Evolutionary conservation across 2,329 filamentous ascomycete species (phyloP).

Genomic region (Dendrostoma leiphaemia): DNA sequence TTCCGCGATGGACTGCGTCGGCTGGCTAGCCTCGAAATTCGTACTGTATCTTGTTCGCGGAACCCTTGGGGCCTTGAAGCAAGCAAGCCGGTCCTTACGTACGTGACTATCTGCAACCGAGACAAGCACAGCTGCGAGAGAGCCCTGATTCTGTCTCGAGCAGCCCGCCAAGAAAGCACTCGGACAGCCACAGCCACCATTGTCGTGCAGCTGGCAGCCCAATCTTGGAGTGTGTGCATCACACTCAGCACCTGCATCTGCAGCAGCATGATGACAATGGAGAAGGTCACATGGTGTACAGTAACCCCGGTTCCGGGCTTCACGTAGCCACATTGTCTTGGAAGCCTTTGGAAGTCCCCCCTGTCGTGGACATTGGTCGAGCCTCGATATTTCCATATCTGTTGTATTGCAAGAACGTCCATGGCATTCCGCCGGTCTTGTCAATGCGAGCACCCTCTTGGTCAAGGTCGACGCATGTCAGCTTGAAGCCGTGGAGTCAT

Average conservation of each 20-base stretch:
- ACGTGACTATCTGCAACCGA: no score
- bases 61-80: no score
- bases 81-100: no score
- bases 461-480: not conserved
- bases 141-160: no score
- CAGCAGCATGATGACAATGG: not conserved
- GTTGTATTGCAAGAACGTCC: not conserved
- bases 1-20: not conserved
- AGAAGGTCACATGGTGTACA: not conserved
- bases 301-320: not conserved
- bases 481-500: not conserved
- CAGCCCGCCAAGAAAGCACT: no score
- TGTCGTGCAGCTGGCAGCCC: not conserved
- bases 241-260: not conserved
- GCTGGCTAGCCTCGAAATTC: not conserved
- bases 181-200: slow-evolving; percentile 5
- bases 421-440: not conserved
- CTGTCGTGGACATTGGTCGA: not conserved
- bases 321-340: not conserved
- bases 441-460: not conserved
- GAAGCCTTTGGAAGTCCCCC: no score
- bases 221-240: not conserved
- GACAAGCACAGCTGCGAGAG: not conserved
- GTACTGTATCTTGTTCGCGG: not conserved
- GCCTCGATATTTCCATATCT: slow-evolving; percentile 4